phyloP scores from a whole-genome alignment of 2,329 filamentous ascomycete genomes.

The Ophiosphaerella herpotricha region DNA sequence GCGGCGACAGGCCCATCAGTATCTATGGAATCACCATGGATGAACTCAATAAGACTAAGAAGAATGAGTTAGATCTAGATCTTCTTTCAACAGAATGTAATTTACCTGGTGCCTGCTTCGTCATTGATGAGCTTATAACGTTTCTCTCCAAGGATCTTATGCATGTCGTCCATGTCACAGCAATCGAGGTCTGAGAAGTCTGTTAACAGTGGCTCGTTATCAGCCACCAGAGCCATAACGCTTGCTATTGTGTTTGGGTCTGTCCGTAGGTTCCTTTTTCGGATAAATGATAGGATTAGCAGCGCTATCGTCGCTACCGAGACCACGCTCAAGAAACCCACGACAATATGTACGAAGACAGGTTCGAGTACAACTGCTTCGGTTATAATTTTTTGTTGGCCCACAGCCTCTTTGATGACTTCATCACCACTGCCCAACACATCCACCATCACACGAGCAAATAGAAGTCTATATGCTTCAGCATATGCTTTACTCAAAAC shows the following conservation, averaged over 20 bases:
- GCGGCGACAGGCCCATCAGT: background rate
- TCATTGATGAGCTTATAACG: constrained; percentile 23
- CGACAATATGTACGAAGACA: constrained; percentile 45
- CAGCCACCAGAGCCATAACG: constrained; percentile 41
- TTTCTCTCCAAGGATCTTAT: constrained; percentile 12
- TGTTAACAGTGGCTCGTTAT: constrained; percentile 24
- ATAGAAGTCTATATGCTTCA: constrained; percentile 50
- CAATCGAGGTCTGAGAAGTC: constrained; percentile 31
- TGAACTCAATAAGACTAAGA: background rate
- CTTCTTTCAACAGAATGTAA: background rate
- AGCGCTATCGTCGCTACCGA: constrained; percentile 27
- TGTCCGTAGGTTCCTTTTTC: constrained; percentile 22
- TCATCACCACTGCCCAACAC: constrained; percentile 23
- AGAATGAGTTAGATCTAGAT: background rate
- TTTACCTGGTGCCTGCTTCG: constrained; percentile 7
- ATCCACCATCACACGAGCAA: constrained; percentile 44
- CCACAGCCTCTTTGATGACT: constrained; percentile 7
- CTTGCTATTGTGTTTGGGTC: constrained; percentile 46
- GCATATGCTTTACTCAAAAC: constrained; percentile 43
- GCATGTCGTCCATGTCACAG: constrained; percentile 20
- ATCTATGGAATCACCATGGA: background rate
- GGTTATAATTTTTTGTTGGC: constrained; percentile 22
- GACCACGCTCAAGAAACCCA: constrained; percentile 37
- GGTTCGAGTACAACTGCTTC: constrained; percentile 46
- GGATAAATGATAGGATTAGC: constrained; percentile 24